Evolutionary conservation across 2,329 filamentous ascomycete species (phyloP), one percentile per base, ranked within the genome.

Genomic region (Colletotrichum aenigma): DNA sequence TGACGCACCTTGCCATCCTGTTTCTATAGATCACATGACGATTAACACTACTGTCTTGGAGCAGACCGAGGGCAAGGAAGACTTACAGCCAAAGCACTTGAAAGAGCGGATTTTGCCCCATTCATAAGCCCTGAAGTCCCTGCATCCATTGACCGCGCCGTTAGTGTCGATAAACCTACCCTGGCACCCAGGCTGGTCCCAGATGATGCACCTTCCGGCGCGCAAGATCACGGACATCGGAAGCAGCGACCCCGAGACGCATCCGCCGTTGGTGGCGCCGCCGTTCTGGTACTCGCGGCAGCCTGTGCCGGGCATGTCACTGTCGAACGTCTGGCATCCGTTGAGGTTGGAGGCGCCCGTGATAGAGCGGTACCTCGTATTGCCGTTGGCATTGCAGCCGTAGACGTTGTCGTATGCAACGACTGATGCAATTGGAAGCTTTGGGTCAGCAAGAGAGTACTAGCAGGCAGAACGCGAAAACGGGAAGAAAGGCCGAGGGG

Each of bases 11-110:
- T 43, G 38, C 38, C 5, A n/a, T n/a, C 18, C 38, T 43, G 3
- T 10, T 43, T 43, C 38, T 43, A 26, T 26, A 26, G 4, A 26
- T 2, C 18, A 6, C 9, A n/a, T 6, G n/a, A n/a, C 3, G 18
- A 43, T 43, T 0, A 43, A n/a, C 38, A n/a, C 38, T n/a, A 6
- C 3, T 43, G 3, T 0, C 5, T 6, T 1, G 1, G 38, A 43
- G 38, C 38, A 6, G 38, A 43, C 2, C 38, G 18, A 43, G 9
- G 9, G 18, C 18, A 58, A 58, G 21, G 7, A 58, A 18, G 8
- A 58, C 55, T 58, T 28, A 58, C 55, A 58, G 8, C 55, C 55
- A 15, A 2, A 18, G 55, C 55, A 58, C 55, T 3, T 3, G 55
- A 58, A 58, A 58, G 55, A 58, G 13, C 21, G 55, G 5, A 58